Percentiles rank a stretch among this genome's conserved stretches.
These are phyloP conservation scores for Colletotrichum somersetense DNA, from an alignment of 2,329 filamentous ascomycete species.

Conservation along the genomic window DNA sequence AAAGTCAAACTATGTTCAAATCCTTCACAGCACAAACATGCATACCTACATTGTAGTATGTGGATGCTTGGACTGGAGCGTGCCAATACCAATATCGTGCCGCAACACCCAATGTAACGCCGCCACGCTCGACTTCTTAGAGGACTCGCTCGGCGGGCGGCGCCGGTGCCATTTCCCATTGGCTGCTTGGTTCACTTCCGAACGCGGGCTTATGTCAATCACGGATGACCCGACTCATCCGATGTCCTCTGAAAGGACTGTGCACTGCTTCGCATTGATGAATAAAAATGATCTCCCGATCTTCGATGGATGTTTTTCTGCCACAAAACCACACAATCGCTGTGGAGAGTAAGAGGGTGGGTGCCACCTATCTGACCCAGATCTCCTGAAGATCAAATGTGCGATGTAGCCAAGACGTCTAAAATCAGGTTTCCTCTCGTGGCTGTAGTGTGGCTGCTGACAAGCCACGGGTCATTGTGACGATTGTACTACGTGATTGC, in stretches of 20 bases:
- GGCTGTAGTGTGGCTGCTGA: not conserved
- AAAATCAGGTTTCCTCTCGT: not conserved
- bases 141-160: not conserved
- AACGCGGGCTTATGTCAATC: not conserved
- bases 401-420: too few relatives aligned
- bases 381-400: not conserved
- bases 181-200: not conserved
- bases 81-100: not conserved
- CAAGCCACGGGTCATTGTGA: slow-evolving; percentile 11
- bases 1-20: not conserved
- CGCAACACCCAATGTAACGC: not conserved
- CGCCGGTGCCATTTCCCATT: not conserved
- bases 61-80: not conserved
- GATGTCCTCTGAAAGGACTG: too few relatives aligned
- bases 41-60: too few relatives aligned
- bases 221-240: not conserved
- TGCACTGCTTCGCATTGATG: not conserved
- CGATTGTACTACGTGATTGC: not conserved
- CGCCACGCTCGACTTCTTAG: too few relatives aligned
- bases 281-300: not conserved
- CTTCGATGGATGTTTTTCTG: not conserved
- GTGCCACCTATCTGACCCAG: not conserved
- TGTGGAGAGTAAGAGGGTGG: not conserved
- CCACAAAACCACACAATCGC: not conserved
- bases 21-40: too few relatives aligned